A percentile compares a stretch with the other conserved stretches of the same genome.
phyloP scores from a whole-genome alignment of 176 grass and related monocot genomes.

The barley (Hordeum vulgare) region DNA sequence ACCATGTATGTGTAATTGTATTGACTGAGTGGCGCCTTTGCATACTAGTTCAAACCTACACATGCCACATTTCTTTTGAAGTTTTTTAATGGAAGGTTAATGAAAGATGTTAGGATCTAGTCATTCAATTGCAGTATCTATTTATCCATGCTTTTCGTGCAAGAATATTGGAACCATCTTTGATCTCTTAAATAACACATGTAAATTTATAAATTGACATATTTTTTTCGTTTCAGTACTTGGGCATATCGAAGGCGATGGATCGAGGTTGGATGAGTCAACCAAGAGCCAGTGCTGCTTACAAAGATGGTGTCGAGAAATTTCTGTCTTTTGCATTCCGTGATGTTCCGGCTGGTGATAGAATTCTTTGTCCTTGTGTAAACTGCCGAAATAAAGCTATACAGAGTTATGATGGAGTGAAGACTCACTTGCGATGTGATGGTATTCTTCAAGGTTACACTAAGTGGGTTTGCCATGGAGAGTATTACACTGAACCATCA shows the following conservation, averaged over 20 bases:
- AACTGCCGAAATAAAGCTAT: no score
- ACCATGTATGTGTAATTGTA: no score
- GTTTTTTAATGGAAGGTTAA: background rate
- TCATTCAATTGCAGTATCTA: background rate
- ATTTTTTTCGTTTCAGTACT: background rate
- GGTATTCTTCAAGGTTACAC: background rate
- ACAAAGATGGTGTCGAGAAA: background rate
- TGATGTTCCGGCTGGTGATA: no score
- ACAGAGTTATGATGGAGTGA: no score
- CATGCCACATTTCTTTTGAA: background rate
- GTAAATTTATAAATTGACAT: no score
- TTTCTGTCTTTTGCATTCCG: no score
- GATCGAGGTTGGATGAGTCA: background rate
- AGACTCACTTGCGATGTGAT: background rate
- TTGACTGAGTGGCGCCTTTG: no score
- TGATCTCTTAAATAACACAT: background rate
- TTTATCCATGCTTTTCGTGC: background rate
- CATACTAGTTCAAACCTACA: no score
- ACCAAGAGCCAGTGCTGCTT: background rate
- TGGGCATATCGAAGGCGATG: background rate
- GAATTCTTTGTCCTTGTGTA: no score
- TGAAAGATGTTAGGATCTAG: background rate
- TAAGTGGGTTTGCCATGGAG: background rate
- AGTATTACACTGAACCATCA: background rate
- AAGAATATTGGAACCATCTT: background rate